Evolutionary conservation across 345 rosid species (phyloP).

Genomic region (Bruguiera gymnorhiza): DNA sequence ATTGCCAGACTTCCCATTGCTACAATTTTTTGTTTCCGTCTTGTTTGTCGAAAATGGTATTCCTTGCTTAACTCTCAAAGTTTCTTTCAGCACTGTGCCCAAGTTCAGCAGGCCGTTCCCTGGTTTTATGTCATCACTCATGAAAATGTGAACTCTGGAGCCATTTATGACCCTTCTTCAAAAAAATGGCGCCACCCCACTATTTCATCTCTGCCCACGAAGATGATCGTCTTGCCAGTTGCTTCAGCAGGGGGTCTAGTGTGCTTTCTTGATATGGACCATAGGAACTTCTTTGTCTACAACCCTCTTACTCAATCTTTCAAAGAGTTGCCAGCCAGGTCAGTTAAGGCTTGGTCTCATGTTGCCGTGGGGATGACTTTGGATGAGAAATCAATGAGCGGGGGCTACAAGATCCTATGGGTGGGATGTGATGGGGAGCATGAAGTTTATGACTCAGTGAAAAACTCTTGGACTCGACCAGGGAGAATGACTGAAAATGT

Average conservation of each 20-base stretch:
- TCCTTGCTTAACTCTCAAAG: constrained; percentile 65
- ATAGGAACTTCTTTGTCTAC: constrained; percentile 77
- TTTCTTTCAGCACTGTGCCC: constrained; percentile 65
- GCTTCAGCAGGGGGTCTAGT: constrained; percentile 96
- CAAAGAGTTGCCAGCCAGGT: constrained; percentile 83
- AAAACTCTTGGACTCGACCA: constrained; percentile 66
- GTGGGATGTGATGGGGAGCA: constrained; percentile 90
- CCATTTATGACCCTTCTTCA: constrained; percentile 72
- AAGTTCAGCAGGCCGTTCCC: constrained; percentile 54
- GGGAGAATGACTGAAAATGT: constrained; percentile 72
- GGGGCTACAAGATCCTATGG: constrained; percentile 84
- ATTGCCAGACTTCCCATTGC: constrained; percentile 87
- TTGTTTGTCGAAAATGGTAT: constrained; percentile 86
- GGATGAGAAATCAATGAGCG: constrained; percentile 43
- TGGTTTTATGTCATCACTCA: constrained; percentile 94
- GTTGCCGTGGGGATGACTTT: constrained; percentile 90
- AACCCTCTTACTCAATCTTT: constrained; percentile 84
- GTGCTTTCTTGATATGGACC: constrained; percentile 92
- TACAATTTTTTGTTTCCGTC: constrained; percentile 81
- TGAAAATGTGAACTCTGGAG: constrained; percentile 82
- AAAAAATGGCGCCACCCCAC: constrained; percentile 90
- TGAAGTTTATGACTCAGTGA: constrained; percentile 76
- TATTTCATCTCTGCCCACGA: constrained; percentile 63
- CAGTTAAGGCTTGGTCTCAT: constrained; percentile 87
- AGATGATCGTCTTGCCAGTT: constrained; percentile 76